Evolutionary conservation across 2,329 filamentous ascomycete genomes (phyloP).

Genomic region (Fusarium compactum): DNA sequence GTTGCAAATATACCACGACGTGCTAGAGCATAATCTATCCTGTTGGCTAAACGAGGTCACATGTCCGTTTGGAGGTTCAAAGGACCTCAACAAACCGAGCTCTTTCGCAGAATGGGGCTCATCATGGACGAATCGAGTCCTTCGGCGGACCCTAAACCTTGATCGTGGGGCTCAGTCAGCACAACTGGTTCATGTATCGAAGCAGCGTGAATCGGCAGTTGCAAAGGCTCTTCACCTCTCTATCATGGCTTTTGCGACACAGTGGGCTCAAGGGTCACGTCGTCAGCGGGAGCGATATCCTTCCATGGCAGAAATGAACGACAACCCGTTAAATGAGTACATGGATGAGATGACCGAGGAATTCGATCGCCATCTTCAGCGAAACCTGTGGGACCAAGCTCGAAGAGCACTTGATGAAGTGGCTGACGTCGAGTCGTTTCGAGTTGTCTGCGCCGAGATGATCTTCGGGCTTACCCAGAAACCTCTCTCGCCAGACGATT

Average conservation of each 20-base stretch:
- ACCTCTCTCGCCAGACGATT: slow-evolving; percentile 24
- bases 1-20: slow-evolving; percentile 65
- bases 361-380: slow-evolving; percentile 54
- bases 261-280: slow-evolving; percentile 57
- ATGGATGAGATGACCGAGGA: slow-evolving; percentile 45
- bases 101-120: slow-evolving; percentile 48
- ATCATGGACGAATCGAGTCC: slow-evolving; percentile 61
- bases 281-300: slow-evolving; percentile 16
- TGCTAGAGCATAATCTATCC: slow-evolving; percentile 63
- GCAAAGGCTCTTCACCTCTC: slow-evolving; percentile 58
- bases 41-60: slow-evolving; percentile 66
- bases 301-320: neutral
- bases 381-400: slow-evolving; percentile 54
- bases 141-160: slow-evolving; percentile 59
- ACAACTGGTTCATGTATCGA: slow-evolving; percentile 54
- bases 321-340: neutral
- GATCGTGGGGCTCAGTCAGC: slow-evolving; percentile 57
- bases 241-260: slow-evolving; percentile 65
- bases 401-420: slow-evolving; percentile 51
- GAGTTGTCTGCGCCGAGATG: slow-evolving; percentile 55
- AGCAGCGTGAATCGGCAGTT: neutral
- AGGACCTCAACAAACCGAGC: neutral
- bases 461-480: slow-evolving; percentile 55
- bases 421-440: slow-evolving; percentile 52
- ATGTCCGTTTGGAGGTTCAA: slow-evolving; percentile 57